A percentile compares a stretch with the other conserved stretches of the same genome.
Conservation (phyloP, 306 rosid genomes). For the Lathyrus sativus region DNA sequence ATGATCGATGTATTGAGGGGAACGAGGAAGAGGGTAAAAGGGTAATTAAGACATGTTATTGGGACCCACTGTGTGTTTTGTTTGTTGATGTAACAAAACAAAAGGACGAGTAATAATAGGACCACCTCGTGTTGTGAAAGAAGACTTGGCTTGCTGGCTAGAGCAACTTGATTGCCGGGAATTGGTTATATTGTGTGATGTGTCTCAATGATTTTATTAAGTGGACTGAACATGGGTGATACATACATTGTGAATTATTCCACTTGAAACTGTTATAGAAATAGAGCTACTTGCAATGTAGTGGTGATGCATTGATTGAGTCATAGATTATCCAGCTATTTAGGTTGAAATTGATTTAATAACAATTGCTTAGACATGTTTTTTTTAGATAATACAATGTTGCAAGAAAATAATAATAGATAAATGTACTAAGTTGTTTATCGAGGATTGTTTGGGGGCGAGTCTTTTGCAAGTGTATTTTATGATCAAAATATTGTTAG, state of each 20-base stretch:
- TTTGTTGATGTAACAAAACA: neutral
- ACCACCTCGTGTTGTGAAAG: constrained; percentile 38
- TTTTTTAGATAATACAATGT: too few species aligned
- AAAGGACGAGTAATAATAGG: constrained; percentile 41
- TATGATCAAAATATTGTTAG: too few species aligned
- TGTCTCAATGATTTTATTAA: neutral
- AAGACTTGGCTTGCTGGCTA: neutral
- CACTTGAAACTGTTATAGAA: too few species aligned
- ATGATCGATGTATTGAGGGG: constrained; percentile 6
- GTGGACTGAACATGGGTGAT: constrained; percentile 2
- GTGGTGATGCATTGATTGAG: too few species aligned
- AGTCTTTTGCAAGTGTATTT: too few species aligned
- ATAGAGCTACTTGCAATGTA: too few species aligned
- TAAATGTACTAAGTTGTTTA: too few species aligned
- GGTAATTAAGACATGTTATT: neutral
- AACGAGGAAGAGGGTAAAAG: constrained; percentile 29
- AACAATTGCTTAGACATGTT: too few species aligned
- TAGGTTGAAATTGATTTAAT: too few species aligned
- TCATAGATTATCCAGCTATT: too few species aligned
- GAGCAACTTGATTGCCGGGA: constrained; percentile 6
- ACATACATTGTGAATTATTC: neutral
- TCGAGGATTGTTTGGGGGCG: too few species aligned
- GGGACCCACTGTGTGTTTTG: constrained; percentile 34
- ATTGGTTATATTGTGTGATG: neutral
- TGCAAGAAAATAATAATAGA: too few species aligned